Conservation (phyloP, 108 stramenopile genomes). For the Cyclotella baltica region DNA sequence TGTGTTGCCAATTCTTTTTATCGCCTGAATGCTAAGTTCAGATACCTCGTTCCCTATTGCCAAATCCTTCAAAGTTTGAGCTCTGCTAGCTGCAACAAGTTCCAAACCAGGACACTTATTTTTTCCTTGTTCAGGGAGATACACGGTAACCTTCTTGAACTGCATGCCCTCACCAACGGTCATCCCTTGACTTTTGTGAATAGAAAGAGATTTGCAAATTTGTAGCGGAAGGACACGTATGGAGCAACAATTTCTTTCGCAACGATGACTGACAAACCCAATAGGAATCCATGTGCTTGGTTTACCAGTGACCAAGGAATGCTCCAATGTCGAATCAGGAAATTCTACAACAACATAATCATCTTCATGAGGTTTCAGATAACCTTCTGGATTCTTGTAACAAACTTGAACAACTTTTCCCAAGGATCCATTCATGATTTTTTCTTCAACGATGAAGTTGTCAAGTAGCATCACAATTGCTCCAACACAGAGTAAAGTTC, state of each 20-base stretch:
- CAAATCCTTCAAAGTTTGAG: background rate
- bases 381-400: constrained; percentile 5
- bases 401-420: constrained; percentile 5
- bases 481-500: background rate
- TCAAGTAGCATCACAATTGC: constrained; percentile 20
- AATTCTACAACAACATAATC: constrained; percentile 22
- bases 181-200: constrained; percentile 30
- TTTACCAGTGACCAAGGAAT: background rate
- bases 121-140: background rate
- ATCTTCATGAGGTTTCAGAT: background rate
- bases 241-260: constrained; percentile 16
- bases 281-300: constrained; percentile 12
- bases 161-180: constrained; percentile 8
- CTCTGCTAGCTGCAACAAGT: background rate
- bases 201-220: constrained; percentile 15
- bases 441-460: constrained; percentile 15
- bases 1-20: background rate
- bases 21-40: background rate
- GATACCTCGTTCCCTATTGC: background rate
- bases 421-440: constrained; percentile 21
- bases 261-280: background rate
- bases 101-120: background rate
- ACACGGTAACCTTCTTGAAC: background rate
- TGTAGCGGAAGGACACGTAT: background rate
- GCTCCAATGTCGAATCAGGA: background rate